A percentile compares a stretch with the other conserved stretches of the same genome.
phyloP scores from a whole-genome alignment of 176 grass and related monocot genomes.

The Rhipidocladum racemiflorum region DNA sequence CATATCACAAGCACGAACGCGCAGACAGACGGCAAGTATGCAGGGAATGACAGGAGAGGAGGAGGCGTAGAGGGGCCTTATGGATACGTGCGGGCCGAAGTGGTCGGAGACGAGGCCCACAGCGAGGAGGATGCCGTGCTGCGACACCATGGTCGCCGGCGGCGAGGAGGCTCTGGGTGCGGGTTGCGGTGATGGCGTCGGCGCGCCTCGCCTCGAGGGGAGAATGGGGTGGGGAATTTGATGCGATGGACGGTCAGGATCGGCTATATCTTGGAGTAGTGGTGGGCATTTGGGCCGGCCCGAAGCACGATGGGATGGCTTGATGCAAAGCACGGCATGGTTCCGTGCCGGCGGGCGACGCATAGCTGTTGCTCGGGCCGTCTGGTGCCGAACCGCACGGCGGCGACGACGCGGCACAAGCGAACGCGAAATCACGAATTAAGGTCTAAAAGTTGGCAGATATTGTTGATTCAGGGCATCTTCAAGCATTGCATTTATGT shows the following conservation, averaged over 20 bases:
- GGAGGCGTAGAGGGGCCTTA: constrained; percentile 26
- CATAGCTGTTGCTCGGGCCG: too few species aligned
- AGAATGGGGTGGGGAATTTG: neutral
- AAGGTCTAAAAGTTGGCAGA: too few species aligned
- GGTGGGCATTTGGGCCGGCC: too few species aligned
- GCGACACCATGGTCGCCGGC: constrained; percentile 48
- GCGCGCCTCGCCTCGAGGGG: neutral
- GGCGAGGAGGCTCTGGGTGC: neutral
- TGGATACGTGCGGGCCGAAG: constrained; percentile 65
- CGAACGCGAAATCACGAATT: too few species aligned
- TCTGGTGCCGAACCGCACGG: too few species aligned
- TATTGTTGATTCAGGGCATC: too few species aligned
- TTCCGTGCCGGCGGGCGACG: too few species aligned
- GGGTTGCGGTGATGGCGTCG: neutral
- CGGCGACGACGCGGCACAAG: too few species aligned
- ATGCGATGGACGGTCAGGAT: neutral
- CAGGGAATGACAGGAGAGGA: neutral
- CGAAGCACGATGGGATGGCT: too few species aligned
- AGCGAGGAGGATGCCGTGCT: constrained; percentile 61
- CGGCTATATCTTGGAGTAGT: neutral
- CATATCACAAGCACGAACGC: neutral
- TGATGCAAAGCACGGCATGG: too few species aligned
- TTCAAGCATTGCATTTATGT: too few species aligned
- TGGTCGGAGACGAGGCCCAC: constrained; percentile 54
- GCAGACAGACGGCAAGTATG: neutral